These are phyloP conservation scores for Ophiostoma ulmi DNA, from an alignment of 2,329 filamentous ascomycete genomes.

Conservation along the genomic window DNA sequence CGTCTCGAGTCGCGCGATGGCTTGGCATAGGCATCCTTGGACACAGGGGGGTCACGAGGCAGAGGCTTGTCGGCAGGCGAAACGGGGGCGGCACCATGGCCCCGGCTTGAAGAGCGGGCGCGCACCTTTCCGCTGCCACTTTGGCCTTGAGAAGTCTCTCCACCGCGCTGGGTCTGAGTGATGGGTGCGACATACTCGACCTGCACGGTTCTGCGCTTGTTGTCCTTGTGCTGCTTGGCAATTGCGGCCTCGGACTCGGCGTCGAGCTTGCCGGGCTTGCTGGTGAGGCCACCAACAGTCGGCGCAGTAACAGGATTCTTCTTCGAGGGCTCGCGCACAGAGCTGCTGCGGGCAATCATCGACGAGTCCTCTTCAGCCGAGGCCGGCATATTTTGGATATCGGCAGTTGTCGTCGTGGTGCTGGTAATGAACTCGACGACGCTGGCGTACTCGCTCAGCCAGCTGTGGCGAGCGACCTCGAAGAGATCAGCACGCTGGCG, in stretches of 20 bases:
- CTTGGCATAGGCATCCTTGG: constrained; percentile 42
- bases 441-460: constrained; percentile 95
- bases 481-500: constrained; percentile 93
- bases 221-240: constrained; percentile 69
- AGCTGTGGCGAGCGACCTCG: constrained; percentile 95
- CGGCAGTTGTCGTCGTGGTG: constrained; percentile 78
- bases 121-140: constrained; percentile 40
- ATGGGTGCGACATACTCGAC: constrained; percentile 94
- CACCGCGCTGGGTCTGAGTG: constrained; percentile 75
- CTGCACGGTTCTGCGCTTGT: constrained; percentile 90
- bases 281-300: constrained; percentile 58
- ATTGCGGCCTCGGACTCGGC: constrained; percentile 52
- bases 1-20: constrained; percentile 38
- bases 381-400: constrained; percentile 76
- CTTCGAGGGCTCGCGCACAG: constrained; percentile 82
- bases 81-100: constrained; percentile 42
- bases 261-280: constrained; percentile 71
- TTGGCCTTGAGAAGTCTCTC: constrained; percentile 37
- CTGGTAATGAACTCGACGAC: constrained; percentile 96
- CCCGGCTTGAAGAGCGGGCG: constrained; percentile 51
- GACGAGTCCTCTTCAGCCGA: constrained; percentile 54
- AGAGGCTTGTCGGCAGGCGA: constrained; percentile 53
- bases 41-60: constrained; percentile 51
- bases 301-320: constrained; percentile 46
- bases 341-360: constrained; percentile 75